Percentiles rank a stretch among this genome's conserved stretches.
phyloP scores from a whole-genome alignment of 441 rosid species.

The Breynia disticha region DNA sequence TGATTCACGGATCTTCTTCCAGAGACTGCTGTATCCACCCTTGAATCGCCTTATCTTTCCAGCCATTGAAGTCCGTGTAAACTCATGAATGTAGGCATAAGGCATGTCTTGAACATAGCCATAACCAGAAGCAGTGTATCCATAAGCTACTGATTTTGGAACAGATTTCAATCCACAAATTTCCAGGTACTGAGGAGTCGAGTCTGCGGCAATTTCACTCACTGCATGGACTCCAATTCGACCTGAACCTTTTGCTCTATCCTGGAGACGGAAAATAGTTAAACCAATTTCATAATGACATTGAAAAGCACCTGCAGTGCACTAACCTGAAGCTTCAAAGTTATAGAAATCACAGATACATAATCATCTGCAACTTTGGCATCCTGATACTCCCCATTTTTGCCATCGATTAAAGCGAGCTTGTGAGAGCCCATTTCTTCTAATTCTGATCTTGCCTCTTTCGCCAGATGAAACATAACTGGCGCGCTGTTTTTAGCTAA shows the following conservation, averaged over 20 bases:
- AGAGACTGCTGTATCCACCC: conserved; percentile 52
- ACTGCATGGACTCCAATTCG: conserved; percentile 54
- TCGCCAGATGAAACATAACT: conserved; percentile 49
- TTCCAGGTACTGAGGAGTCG: conserved; percentile 39
- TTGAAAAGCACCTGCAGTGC: not conserved
- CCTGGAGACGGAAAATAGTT: conserved; percentile 24
- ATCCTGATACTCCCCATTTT: conserved; percentile 42
- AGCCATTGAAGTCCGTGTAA: conserved; percentile 69
- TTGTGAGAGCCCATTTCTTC: conserved; percentile 68
- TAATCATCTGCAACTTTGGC: conserved; percentile 55
- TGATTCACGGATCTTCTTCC: conserved; percentile 42
- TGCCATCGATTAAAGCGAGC: conserved; percentile 45
- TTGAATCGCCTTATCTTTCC: conserved; percentile 57
- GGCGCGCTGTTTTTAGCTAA: conserved; percentile 70
- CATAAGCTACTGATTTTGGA: conserved; percentile 58
- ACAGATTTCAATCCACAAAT: conserved; percentile 38
- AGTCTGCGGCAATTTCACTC: conserved; percentile 53
- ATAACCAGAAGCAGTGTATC: conserved; percentile 72
- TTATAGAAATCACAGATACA: conserved; percentile 44
- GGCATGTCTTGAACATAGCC: conserved; percentile 73
- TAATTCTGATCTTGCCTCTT: conserved; percentile 41
- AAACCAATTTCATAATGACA: not conserved
- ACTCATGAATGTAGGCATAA: conserved; percentile 63
- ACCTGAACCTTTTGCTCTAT: conserved; percentile 42
- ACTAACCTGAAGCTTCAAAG: conserved; percentile 54